Percentiles rank a stretch among this genome's conserved stretches.
Conservation (phyloP, 2,329 filamentous ascomycete genomes). For the Chaetomium strumarium region DNA sequence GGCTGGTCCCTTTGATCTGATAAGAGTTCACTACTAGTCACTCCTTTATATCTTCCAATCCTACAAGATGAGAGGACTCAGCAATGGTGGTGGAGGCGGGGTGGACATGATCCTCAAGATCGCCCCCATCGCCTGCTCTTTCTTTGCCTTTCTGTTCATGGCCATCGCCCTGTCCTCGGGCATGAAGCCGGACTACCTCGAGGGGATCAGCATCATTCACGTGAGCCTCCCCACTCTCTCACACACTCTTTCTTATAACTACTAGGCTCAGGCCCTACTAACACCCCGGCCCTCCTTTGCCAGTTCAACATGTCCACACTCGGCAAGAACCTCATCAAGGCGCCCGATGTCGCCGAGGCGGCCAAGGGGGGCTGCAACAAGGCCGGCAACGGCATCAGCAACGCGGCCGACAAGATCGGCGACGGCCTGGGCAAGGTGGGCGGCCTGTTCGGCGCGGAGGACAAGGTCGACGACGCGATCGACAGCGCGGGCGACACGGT, state of each 20-base stretch:
- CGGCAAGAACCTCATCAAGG: slow-evolving; percentile 33
- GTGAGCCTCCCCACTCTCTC: slow-evolving; percentile 5
- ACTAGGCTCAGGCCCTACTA: neutral
- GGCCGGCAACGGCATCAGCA: slow-evolving; percentile 16
- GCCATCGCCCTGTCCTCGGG: slow-evolving; percentile 15
- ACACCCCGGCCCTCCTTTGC: neutral
- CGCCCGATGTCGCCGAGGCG: slow-evolving; percentile 17
- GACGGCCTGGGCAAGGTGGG: slow-evolving; percentile 5
- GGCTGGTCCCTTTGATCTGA: slow-evolving; percentile 9
- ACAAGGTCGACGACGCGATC: slow-evolving; percentile 7
- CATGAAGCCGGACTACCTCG: slow-evolving; percentile 7
- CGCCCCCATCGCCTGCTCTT: slow-evolving; percentile 10
- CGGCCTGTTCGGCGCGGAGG: slow-evolving; percentile 1
- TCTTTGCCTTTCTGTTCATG: slow-evolving; percentile 16
- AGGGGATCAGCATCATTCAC: slow-evolving; percentile 13
- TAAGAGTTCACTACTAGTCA: too few relatives aligned
- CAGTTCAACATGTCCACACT: slow-evolving; percentile 39
- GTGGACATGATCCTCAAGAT: slow-evolving; percentile 11
- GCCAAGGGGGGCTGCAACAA: slow-evolving; percentile 7
- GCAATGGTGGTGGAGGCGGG: neutral
- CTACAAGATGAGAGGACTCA: slow-evolving; percentile 4
- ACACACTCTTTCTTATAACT: neutral
- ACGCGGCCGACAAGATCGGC: slow-evolving; percentile 21
- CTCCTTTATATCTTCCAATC: neutral
- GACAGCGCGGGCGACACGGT: slow-evolving; percentile 13